Base-by-base conservation (phyloP, 352 stramenopile genomes). In the Globisporangium nodosum region DNA sequence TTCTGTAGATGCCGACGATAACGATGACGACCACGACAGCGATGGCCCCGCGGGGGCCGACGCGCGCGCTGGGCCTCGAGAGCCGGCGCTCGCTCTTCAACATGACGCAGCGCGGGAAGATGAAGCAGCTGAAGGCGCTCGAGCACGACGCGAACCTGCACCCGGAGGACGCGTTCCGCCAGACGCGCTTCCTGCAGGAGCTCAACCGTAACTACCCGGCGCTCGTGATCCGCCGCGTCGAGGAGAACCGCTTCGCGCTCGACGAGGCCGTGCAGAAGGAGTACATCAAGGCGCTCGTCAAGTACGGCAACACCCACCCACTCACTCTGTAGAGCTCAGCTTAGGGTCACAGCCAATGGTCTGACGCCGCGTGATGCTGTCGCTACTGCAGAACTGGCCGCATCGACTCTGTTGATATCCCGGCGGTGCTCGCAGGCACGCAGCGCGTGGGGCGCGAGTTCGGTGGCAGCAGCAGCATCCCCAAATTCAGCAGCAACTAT, bases 231-330 rank as follows among this genome's bases (percentile, higher is more conserved):
- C 85, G 86, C 15, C 85, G 86, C 60, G 71, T 96, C 33, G 86
- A 96, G 61, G 83, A 92, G 54, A 85, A 81, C 54, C 84, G 84
- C 56, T 92, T 94, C 53, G 86, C 81, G 12, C 47, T 91, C 52
- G 83, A 93, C 60, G 84, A 96, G 42, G 71, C 80, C 42, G 67
- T 87, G 16, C 81, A 94, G 68, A 90, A 91, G 61, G 86, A 96
- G 64, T 96, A 96, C 66, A 83, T 96, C 80, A 96, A 94, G 65
- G 86, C 86, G 13, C 77, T 95, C 24, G 86, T 95, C 62, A 92
- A 91, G 81, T 85, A 62, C 43, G 74, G 31, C 4, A 5, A 7
- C 16, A 15, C 20, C 3, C 12, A 13, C 24, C 7, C 18, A 27
- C 24, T 27, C 3, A 7, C 24, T 18, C 20, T 51, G 21, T 51